Conservation (phyloP, 2,329 filamentous ascomycete genomes). For the Huntiella bhutanensis region DNA sequence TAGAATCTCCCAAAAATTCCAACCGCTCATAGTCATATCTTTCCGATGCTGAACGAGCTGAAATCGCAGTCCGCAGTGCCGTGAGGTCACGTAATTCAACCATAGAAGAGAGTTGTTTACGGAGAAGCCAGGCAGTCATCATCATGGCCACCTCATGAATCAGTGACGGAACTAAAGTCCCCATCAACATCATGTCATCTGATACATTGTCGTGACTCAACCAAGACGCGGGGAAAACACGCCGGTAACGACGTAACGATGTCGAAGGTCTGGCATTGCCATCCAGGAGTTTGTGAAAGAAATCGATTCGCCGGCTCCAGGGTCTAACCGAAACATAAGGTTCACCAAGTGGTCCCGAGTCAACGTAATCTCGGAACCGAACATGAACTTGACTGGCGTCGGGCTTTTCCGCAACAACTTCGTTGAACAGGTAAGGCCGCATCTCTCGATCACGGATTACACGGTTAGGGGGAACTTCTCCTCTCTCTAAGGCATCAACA, state of each 20-base stretch:
- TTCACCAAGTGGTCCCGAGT: constrained; percentile 22
- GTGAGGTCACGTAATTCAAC: constrained; percentile 34
- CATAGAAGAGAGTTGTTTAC: constrained; percentile 16
- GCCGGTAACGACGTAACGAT: constrained; percentile 22
- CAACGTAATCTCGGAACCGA: constrained; percentile 19
- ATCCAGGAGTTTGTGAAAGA: constrained; percentile 28
- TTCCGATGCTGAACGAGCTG: constrained; percentile 40
- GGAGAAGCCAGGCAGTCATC: constrained; percentile 43
- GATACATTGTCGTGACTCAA: constrained; percentile 32
- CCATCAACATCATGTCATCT: constrained; percentile 27
- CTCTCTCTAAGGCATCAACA: constrained; percentile 15
- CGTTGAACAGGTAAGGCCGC: constrained; percentile 24
- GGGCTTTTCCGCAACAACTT: constrained; percentile 26
- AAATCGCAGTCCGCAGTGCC: constrained; percentile 51
- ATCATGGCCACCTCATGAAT: constrained; percentile 47
- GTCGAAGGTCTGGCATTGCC: constrained; percentile 15
- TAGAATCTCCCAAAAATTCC: constrained; percentile 71
- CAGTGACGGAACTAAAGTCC: constrained; percentile 53
- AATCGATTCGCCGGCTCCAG: constrained; percentile 38
- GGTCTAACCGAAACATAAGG: constrained; percentile 29
- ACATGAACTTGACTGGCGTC: constrained; percentile 21
- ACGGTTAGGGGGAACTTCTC: not conserved
- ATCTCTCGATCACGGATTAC: constrained; percentile 17
- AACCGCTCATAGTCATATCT: constrained; percentile 58
- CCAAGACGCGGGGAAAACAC: constrained; percentile 26